These are phyloP conservation scores for Fusarium tanahbumbuense DNA, from an alignment of 2,329 filamentous ascomycete species.

Conservation along the genomic window DNA sequence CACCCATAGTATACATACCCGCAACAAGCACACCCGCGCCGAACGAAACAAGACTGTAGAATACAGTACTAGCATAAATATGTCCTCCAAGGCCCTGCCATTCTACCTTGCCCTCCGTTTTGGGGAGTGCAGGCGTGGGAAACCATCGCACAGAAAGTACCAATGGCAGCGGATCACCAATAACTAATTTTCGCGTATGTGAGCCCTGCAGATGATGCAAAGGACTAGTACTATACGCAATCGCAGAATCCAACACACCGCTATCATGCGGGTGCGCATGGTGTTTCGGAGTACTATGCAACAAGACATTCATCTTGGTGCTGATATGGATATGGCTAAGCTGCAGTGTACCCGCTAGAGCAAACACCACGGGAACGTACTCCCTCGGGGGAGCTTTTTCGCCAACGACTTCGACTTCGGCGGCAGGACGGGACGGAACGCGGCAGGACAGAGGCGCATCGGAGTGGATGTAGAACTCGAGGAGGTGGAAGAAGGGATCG, in stretches of 20 bases:
- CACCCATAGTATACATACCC: slow-evolving; percentile 70
- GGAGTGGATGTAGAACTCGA: slow-evolving; percentile 98
- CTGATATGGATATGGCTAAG: slow-evolving; percentile 90
- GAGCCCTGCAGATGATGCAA: slow-evolving; percentile 69
- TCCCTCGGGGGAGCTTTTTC: slow-evolving; percentile 63
- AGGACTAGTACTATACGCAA: slow-evolving; percentile 86
- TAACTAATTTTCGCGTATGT: slow-evolving; percentile 75
- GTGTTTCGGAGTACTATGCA: slow-evolving; percentile 76
- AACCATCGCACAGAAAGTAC: slow-evolving; percentile 89
- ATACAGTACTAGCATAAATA: slow-evolving; percentile 71
- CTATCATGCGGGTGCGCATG: slow-evolving; percentile 72
- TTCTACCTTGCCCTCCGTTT: slow-evolving; percentile 72
- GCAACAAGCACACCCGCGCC: slow-evolving; percentile 65
- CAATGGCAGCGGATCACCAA: slow-evolving; percentile 85
- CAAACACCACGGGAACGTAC: slow-evolving; percentile 88
- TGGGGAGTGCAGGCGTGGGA: slow-evolving; percentile 76
- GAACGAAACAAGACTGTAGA: slow-evolving; percentile 71
- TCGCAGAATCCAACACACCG: slow-evolving; percentile 86
- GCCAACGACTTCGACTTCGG: slow-evolving; percentile 66
- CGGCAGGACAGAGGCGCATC: slow-evolving; percentile 94
- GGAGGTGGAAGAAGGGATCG: slow-evolving; percentile 86
- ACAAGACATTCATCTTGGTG: slow-evolving; percentile 87
- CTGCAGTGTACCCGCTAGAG: slow-evolving; percentile 89
- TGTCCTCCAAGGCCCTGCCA: slow-evolving; percentile 74
- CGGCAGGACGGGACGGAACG: slow-evolving; percentile 79